Evolutionary conservation across 495 filamentous ascomycete species (phyloP), one percentile per base, ranked within the genome.

Genomic region (Pseudotulostoma volvatum): DNA sequence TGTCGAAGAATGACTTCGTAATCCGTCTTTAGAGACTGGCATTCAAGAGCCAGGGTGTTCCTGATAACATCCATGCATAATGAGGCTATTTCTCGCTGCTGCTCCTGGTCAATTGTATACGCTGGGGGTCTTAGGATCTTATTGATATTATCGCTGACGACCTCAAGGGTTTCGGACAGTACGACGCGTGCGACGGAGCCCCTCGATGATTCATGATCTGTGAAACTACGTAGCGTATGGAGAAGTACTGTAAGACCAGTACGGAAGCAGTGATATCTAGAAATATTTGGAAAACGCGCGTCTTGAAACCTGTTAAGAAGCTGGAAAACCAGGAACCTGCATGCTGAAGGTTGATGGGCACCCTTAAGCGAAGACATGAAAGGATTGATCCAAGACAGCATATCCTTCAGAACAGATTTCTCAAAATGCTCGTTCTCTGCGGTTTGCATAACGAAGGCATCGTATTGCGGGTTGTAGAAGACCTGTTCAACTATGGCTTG

Each of bases 301-400:
- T 61, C 53, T 44, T 85, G 79, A 21, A 84, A 65, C 9, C 66
- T 68, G 37, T 74, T 67, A 18, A 92, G 64, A 11, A 93, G 64
- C 48, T 84, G 74, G 34, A 73, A 66, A 4, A 77, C 61, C 23
- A 93, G 59, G 18, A 74, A 64, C 31, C 83, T 71, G 55, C 79
- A 87, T 11, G 78, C 74, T 42, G 82, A 73, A 17, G 73, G 70
- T 37, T 84, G 72, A 44, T 80, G 79, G 19, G 69, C 69, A 1
- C 73, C 56, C 38, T 77, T 76, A 31, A 93, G 65, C 0, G 85
- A 93, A n/a, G 64, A 61, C 49, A 92, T 69, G 44, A 93, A 79
- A 0, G 76, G 72, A 28, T 56, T 62, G 20, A 82, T 73, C 81
- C 83, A 93, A n/a, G 68, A 68, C 2, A 83, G 65, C 45, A 74